Base-by-base conservation (phyloP, 73 alveolate species). In the Blepharisma japonicum region DNA sequence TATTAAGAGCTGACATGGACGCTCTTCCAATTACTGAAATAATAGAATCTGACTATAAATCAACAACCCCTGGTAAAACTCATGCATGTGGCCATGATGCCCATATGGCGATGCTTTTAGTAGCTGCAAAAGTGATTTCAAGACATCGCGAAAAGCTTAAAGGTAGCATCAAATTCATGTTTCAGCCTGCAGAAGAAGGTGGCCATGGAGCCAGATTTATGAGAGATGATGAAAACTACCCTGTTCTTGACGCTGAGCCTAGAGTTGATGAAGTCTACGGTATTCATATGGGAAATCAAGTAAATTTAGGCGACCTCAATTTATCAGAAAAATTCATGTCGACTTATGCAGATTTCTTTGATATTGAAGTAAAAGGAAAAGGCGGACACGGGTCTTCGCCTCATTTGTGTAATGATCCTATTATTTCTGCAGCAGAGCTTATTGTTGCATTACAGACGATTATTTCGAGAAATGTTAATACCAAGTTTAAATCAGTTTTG, bases 11-110 rank as follows among this genome's bases (percentile, higher is more conserved):
- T 20, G 90, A 83, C 66, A 83, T 81, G 61, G 90, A 83, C 61
- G 90, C 84, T 7, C 45, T 83, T 7, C 14, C 72, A 5, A 80
- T 83, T 78, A 67, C 68, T 8, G 90, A 83, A 46, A 39, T 6
- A 6, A 80, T 21, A 8, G 83, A 79, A 8, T 11, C 14, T 14
- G 18, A 38, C 6, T 82, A 72, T 7, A 77, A 83, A 8, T 50
- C 78, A 8, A 47, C 78, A 7, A 68, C 54, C 7, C 72, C 81
- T 0, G 78, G 78, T 3, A 42, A n/a, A 14, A 78, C 78, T 38
- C 96, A 89, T 71, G 86, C 86, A 85, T 89, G 96, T 71, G 96
- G 96, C 56, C 96, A 89, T 82, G 96, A 89, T 68, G 92, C 92
- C 4, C 96, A 89, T 68, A 86, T 79, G 83, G 82, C 93, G 1